Conservation (phyloP, 2,329 filamentous ascomycete species). For the Leptodontidium sp. region DNA sequence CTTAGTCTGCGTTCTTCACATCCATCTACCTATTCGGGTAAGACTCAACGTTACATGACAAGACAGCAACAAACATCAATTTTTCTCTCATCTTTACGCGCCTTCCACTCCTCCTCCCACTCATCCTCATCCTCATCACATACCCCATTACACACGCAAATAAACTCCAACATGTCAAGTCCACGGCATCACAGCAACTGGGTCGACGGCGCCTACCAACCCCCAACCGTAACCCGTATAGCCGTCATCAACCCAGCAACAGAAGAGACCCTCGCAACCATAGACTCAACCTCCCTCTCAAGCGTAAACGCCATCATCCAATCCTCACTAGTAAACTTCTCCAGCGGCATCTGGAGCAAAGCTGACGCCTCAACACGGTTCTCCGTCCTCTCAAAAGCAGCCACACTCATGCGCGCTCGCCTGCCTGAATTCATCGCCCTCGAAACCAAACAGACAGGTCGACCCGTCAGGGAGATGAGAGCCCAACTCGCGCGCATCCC, state of each 20-base stretch:
- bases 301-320: slow-evolving; percentile 29
- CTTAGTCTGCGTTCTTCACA: slow-evolving; percentile 1
- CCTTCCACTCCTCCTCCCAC: neutral
- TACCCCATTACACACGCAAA: neutral
- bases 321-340: slow-evolving; percentile 35
- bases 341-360: slow-evolving; percentile 32
- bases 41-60: slow-evolving; percentile 12
- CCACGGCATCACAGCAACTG: slow-evolving; percentile 34
- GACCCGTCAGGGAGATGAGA: slow-evolving; percentile 73
- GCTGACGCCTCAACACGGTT: slow-evolving; percentile 54
- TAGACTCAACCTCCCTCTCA: slow-evolving; percentile 32
- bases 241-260: slow-evolving; percentile 36
- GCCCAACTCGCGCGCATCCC: slow-evolving; percentile 72
- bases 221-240: slow-evolving; percentile 27
- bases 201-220: slow-evolving; percentile 34
- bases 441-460: slow-evolving; percentile 74
- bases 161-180: slow-evolving; percentile 1
- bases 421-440: slow-evolving; percentile 66
- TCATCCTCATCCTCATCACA: neutral
- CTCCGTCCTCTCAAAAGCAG: slow-evolving; percentile 67
- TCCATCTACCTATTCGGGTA: slow-evolving; percentile 16
- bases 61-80: neutral
- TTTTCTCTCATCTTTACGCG: neutral
- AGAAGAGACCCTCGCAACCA: slow-evolving; percentile 33
- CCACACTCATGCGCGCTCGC: slow-evolving; percentile 58